Base-by-base conservation (phyloP, 2,329 filamentous ascomycete species). In the Alternaria metachromatica region DNA sequence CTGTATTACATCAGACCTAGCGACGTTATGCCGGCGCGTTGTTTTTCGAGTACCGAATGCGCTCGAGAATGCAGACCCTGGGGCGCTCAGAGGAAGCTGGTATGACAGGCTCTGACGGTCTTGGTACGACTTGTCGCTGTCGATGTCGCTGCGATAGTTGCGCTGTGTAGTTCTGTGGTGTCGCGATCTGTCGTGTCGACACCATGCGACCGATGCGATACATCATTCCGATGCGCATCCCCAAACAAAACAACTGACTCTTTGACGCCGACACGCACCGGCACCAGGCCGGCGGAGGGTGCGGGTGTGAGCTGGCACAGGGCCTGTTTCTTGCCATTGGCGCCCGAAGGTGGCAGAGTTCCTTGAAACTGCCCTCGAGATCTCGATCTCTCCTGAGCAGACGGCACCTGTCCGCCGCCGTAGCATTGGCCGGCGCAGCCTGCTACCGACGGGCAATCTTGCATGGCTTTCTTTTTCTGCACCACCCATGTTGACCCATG, bases 1-100 rank as follows among this genome's bases (percentile, higher is more conserved):
- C n/a, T 61, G 62, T 46, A 68, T 69, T 68, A 69, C 70, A 71
- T 71, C 68, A 69, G 66, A 60, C 65, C 64, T 61, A 23, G 60
- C 66, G 56, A 70, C 66, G 62, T 62, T 66, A 43, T 59, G 65
- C 65, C 63, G 63, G 48, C 46, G 49, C 56, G 61, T 60, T 26
- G 45, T 48, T 63, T 55, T 55, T 60, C 54, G 58, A 66, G 64
- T 65, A 62, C 64, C 66, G 64, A 53, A 33, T 37, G 55, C 64
- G 56, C 64, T 65, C 53, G 43, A 21, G 25, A 30, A 41, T 30
- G 57, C 49, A 33, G 48, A 51, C 48, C 48, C 48, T 51, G 49
- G 49, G 30, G 20, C 8, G 20, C 37, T 41, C 15, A 18, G 28
- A 10, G 10, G 23, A 51, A 7, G 49, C n/a, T 21, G 12, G 49